phyloP scores from a whole-genome alignment of 257 asterid genomes.

The Salvia rosmarinus region DNA sequence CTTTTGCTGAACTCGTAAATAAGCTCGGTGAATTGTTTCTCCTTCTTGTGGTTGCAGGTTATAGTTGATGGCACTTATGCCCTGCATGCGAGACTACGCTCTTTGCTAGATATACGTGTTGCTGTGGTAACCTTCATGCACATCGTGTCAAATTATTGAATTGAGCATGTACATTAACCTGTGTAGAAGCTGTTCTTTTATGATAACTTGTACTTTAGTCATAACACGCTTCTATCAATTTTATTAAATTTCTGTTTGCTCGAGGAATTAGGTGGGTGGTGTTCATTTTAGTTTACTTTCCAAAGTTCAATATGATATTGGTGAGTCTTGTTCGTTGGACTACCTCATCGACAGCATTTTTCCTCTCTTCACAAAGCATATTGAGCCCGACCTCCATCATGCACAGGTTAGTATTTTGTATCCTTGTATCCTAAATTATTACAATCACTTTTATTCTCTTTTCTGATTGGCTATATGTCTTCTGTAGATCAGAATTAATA shows the following conservation, averaged over 20 bases:
- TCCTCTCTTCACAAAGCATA: constrained; percentile 94
- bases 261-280: constrained; percentile 88
- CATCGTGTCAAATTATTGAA: neutral
- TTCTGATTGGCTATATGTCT: constrained; percentile 46
- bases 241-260: constrained; percentile 34
- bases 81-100: constrained; percentile 84
- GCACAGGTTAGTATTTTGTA: constrained; percentile 74
- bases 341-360: constrained; percentile 98
- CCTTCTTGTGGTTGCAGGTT: constrained; percentile 54
- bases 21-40: constrained; percentile 25
- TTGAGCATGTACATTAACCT: constrained; percentile 16
- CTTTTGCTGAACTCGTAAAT: neutral
- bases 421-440: constrained; percentile 31
- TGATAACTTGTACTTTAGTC: constrained; percentile 26
- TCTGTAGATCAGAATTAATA: constrained; percentile 95
- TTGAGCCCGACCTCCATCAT: constrained; percentile 99
- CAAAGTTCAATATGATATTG: constrained; percentile 96
- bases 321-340: constrained; percentile 97
- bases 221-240: constrained; percentile 23
- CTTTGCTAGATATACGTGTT: constrained; percentile 95
- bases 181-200: constrained; percentile 8
- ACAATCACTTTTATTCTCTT: constrained; percentile 31
- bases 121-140: constrained; percentile 76
- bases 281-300: constrained; percentile 99
- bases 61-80: constrained; percentile 98